Evolutionary conservation across 441 rosid genomes (phyloP).

Genomic region (Adansonia rubrostipa): DNA sequence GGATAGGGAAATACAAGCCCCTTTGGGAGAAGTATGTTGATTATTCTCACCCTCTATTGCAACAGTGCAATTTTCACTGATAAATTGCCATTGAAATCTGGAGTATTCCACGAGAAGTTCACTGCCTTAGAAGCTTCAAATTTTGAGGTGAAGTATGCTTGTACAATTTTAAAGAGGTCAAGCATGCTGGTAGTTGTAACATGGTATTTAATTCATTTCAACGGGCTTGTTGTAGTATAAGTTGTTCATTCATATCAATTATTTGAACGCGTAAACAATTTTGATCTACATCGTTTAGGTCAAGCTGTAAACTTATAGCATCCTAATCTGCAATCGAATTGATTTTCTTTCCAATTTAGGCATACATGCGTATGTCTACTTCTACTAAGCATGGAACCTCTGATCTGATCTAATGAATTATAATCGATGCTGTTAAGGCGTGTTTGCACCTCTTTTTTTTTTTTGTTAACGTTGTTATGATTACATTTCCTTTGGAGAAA

Average conservation of each 20-base stretch:
- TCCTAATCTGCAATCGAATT: neutral
- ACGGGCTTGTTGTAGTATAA: slow-evolving; percentile 39
- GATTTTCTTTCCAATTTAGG: neutral
- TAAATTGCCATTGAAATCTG: slow-evolving; percentile 9
- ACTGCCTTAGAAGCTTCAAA: slow-evolving; percentile 21
- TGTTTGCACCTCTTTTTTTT: neutral
- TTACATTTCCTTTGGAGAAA: neutral
- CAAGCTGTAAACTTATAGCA: neutral
- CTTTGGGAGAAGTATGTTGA: slow-evolving; percentile 88
- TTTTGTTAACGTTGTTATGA: neutral
- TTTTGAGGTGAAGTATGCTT: slow-evolving; percentile 38
- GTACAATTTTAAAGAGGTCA: slow-evolving; percentile 42
- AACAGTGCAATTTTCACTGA: slow-evolving; percentile 70
- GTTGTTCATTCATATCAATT: slow-evolving; percentile 13
- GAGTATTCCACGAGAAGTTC: slow-evolving; percentile 22
- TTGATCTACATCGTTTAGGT: slow-evolving; percentile 3
- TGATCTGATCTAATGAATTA: neutral
- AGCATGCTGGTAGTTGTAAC: slow-evolving; percentile 41
- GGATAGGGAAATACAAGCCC: slow-evolving; percentile 88
- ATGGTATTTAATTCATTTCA: slow-evolving; percentile 18
- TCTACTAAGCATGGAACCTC: neutral
- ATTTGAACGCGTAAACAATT: neutral
- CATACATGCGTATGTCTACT: neutral
- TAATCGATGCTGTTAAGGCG: too few species aligned
- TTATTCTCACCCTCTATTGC: slow-evolving; percentile 73